phyloP scores from a whole-genome alignment of 768 basidiomycete species.

The Hericium alpestre region DNA sequence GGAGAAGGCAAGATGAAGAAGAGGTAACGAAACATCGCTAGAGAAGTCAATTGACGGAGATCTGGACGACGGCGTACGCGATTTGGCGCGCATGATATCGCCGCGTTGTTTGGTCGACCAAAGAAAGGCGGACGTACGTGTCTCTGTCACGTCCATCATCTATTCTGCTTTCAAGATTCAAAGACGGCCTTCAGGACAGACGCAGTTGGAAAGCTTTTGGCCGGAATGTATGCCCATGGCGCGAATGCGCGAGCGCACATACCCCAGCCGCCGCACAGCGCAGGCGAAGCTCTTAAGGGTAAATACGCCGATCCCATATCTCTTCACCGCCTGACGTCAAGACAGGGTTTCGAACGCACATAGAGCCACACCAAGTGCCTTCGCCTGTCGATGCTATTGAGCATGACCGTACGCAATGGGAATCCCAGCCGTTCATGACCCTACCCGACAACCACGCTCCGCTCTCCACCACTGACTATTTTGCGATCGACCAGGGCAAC shows the following conservation, averaged over 20 bases:
- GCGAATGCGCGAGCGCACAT: constrained; percentile 5
- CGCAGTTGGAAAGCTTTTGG: neutral
- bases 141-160: too few relatives aligned
- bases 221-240: constrained; percentile 1
- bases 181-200: too few relatives aligned
- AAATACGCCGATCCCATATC: neutral
- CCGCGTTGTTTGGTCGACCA: too few relatives aligned
- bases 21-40: too few relatives aligned
- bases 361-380: constrained; percentile 87
- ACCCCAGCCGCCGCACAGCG: constrained; percentile 13
- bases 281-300: constrained; percentile 9
- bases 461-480: constrained; percentile 76
- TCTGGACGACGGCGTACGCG: too few relatives aligned
- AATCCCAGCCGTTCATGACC: constrained; percentile 57
- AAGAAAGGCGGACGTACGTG: too few relatives aligned
- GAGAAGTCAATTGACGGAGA: too few relatives aligned
- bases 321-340: neutral
- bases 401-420: constrained; percentile 70
- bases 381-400: constrained; percentile 76
- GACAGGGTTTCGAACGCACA: constrained; percentile 67
- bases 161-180: too few relatives aligned
- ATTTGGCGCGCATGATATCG: neutral
- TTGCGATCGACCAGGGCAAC: constrained; percentile 92
- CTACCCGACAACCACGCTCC: constrained; percentile 59
- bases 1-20: too few relatives aligned